Evolutionary conservation across 768 basidiomycete species (phyloP).

Genomic region (Auriculariales sp.): DNA sequence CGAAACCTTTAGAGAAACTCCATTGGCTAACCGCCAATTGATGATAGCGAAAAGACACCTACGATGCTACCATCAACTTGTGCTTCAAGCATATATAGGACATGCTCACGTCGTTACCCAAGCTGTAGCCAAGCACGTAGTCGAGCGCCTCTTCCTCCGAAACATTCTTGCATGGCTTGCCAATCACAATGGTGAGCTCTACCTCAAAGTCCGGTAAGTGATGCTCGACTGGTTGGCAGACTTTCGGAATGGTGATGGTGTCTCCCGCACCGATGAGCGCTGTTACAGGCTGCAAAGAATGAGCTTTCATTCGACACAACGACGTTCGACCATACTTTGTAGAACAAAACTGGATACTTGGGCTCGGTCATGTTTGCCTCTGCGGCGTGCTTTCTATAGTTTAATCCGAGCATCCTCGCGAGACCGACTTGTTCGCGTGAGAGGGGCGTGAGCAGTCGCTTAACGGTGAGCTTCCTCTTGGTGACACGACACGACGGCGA

Average conservation of each 20-base stretch:
- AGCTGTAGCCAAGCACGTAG: slow-evolving; percentile 75
- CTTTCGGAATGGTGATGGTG: slow-evolving; percentile 47
- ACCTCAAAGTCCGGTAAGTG: slow-evolving; percentile 75
- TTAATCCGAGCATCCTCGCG: slow-evolving; percentile 66
- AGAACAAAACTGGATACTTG: slow-evolving; percentile 57
- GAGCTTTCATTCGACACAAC: neutral
- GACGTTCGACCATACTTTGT: slow-evolving; percentile 26
- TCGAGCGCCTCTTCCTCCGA: slow-evolving; percentile 68
- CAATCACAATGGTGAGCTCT: slow-evolving; percentile 70
- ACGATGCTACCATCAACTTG: neutral
- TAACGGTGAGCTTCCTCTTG: slow-evolving; percentile 49
- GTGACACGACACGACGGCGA: slow-evolving; percentile 55
- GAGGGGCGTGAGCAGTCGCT: slow-evolving; percentile 54
- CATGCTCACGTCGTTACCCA: slow-evolving; percentile 55
- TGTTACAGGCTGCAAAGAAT: slow-evolving; percentile 28
- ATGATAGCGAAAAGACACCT: slow-evolving; percentile 74
- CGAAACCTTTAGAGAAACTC: slow-evolving; percentile 80
- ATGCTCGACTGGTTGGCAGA: slow-evolving; percentile 51
- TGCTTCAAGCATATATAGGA: too few species aligned
- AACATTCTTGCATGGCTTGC: slow-evolving; percentile 68
- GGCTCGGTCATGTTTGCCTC: neutral
- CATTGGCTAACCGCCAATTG: slow-evolving; percentile 75
- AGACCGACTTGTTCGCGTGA: slow-evolving; percentile 38
- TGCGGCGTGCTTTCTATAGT: slow-evolving; percentile 78
- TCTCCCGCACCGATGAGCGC: slow-evolving; percentile 59